Base-by-base conservation (phyloP, 441 rosid genomes). In the Bocquillonia castaneifolia region DNA sequence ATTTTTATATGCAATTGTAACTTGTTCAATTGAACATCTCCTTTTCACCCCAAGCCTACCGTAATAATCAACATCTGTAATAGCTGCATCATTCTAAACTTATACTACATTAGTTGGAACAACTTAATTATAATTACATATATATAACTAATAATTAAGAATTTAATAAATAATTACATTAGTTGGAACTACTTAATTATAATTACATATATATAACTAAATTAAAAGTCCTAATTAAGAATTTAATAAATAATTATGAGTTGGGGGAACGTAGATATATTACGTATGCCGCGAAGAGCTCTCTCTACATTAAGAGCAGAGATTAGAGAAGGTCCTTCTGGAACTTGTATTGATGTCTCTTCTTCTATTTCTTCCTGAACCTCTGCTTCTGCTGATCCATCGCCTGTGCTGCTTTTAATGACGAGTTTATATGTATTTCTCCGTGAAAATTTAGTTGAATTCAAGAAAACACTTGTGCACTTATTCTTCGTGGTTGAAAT, bases 281-380 rank as follows among this genome's bases (percentile, higher is more conserved):
- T 83, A 90, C 96, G 85, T 52, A 87, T 82, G 80, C 96, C 96
- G 7, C 96, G 90, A 29, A 92, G 90, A 59, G 92, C 96, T 5
- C 90, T 82, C 57, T 92, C 96, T 29, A 88, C 87, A 44, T 90
- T 92, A 34, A 92, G 90, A 70, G 91, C 82, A 26, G 91, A 83
- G 36, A 92, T 85, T 66, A 90, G 73, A 59, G 98, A 90, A 59
- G 86, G n/a, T 15, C 77, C 86, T 51, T 68, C 71, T 0, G 85
- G 91, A 23, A 78, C 83, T 70, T 86, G 87, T 14, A 92, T 81
- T 72, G 86, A 84, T n/a, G 69, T 76, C 60, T 77, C 84, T 66
- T 73, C 84, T 64, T 74, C 80, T 5, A 64, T 65, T 50, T 77
- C 83, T 66, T 73, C 84, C 64, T 74, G 78, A 4, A 64, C 67